Conservation (phyloP, 2,329 filamentous ascomycete species). For the Boeremia lycopersici region DNA sequence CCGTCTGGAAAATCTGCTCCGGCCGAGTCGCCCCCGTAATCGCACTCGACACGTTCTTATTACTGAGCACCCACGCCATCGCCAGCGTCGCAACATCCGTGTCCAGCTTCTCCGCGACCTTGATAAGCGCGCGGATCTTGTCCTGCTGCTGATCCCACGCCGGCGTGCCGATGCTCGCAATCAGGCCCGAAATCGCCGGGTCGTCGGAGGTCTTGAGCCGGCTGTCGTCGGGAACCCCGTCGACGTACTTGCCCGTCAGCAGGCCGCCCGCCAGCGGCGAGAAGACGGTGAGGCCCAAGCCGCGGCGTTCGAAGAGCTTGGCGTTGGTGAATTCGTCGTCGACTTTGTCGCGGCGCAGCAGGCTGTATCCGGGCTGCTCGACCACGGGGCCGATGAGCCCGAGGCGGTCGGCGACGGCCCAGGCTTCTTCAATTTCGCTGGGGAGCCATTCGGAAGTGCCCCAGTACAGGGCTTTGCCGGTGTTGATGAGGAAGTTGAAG, state of each 20-base stretch:
- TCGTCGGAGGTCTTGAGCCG: slow-evolving; percentile 63
- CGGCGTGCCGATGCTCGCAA: slow-evolving; percentile 53
- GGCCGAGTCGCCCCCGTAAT: slow-evolving; percentile 40
- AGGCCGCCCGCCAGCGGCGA: slow-evolving; percentile 62
- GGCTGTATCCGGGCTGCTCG: slow-evolving; percentile 63
- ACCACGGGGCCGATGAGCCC: slow-evolving; percentile 62
- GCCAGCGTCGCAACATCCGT: slow-evolving; percentile 56
- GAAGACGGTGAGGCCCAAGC: slow-evolving; percentile 62
- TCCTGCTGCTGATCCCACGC: slow-evolving; percentile 63
- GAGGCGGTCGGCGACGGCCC: slow-evolving; percentile 64
- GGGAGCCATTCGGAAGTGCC: slow-evolving; percentile 66
- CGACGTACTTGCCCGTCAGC: slow-evolving; percentile 67
- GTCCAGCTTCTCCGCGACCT: slow-evolving; percentile 67
- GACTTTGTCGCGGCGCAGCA: slow-evolving; percentile 63
- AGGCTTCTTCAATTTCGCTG: slow-evolving; percentile 64
- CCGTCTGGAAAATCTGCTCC: slow-evolving; percentile 44
- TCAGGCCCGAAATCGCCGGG: slow-evolving; percentile 56
- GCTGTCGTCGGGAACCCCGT: slow-evolving; percentile 63
- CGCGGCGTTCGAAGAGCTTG: slow-evolving; percentile 58
- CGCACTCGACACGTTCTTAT: slow-evolving; percentile 36
- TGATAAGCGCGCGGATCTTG: slow-evolving; percentile 56
- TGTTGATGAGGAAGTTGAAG: slow-evolving; percentile 73
- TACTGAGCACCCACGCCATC: slow-evolving; percentile 47
- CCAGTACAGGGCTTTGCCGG: slow-evolving; percentile 71
- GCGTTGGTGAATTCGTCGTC: slow-evolving; percentile 63